phyloP scores from a whole-genome alignment of 768 basidiomycete species.

The Aureoboletus auriporus region DNA sequence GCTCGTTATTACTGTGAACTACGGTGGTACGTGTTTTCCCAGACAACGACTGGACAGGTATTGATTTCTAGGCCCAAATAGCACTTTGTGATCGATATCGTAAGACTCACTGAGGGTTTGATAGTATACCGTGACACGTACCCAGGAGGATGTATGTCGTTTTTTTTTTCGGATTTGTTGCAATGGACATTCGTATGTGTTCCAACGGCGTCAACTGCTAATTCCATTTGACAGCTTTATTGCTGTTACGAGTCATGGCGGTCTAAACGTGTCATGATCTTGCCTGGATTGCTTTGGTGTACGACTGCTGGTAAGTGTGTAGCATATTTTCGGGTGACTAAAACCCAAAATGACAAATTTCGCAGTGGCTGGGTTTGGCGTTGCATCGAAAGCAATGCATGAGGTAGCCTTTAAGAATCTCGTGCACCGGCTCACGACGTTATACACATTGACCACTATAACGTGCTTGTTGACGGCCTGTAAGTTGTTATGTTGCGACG shows the following conservation, averaged over 20 bases:
- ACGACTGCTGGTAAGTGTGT: constrained; percentile 15
- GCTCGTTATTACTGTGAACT: constrained; percentile 20
- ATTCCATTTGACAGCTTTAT: constrained; percentile 1
- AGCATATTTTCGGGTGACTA: not conserved
- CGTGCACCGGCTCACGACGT: too few species aligned
- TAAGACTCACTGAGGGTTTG: constrained; percentile 18
- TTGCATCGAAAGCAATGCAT: too few species aligned
- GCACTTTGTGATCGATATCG: constrained; percentile 14
- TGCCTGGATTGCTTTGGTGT: constrained; percentile 23
- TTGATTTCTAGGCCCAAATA: not conserved
- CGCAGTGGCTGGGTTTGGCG: not conserved
- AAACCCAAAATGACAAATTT: not conserved
- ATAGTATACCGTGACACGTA: constrained; percentile 4
- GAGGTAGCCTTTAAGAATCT: too few species aligned
- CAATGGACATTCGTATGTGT: constrained; percentile 19
- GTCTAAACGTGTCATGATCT: constrained; percentile 11
- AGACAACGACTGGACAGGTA: too few species aligned
- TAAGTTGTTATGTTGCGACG: too few species aligned
- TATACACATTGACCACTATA: too few species aligned
- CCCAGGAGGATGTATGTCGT: constrained; percentile 20
- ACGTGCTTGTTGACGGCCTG: too few species aligned
- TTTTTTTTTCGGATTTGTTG: constrained; percentile 15
- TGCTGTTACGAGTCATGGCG: constrained; percentile 25
- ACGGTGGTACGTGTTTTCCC: constrained; percentile 13
- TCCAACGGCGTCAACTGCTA: not conserved